These are phyloP conservation scores for Posidonia australis DNA, from an alignment of 106 monocot species.

Conservation along the genomic window DNA sequence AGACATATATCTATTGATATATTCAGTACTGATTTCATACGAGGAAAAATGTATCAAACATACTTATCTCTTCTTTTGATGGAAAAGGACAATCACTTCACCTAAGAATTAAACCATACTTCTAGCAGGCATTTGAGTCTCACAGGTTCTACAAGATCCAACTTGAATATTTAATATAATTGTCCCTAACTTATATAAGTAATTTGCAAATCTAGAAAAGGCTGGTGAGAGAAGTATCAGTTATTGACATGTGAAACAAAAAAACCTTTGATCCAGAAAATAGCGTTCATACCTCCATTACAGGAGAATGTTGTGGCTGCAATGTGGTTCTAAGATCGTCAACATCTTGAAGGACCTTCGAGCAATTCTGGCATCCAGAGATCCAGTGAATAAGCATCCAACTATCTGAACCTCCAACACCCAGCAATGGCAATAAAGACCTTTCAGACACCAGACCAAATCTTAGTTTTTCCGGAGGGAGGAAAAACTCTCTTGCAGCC, in stretches of 20 bases:
- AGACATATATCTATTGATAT: no score
- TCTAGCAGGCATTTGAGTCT: no score
- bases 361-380: constrained; percentile 59
- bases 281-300: constrained; percentile 50
- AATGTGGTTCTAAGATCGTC: constrained; percentile 47
- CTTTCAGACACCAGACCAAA: constrained; percentile 66
- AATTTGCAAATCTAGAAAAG: no score
- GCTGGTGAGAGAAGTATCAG: no score
- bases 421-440: constrained; percentile 46
- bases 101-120: no score
- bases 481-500: constrained; percentile 50
- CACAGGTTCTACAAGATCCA: no score
- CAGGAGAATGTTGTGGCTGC: constrained; percentile 29
- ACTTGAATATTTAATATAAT: no score
- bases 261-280: neutral
- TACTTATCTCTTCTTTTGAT: no score
- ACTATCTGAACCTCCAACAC: constrained; percentile 32
- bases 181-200: no score
- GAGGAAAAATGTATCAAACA: no score
- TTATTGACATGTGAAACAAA: neutral
- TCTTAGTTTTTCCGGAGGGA: constrained; percentile 70
- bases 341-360: constrained; percentile 39
- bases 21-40: no score
- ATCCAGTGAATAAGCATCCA: constrained; percentile 58
- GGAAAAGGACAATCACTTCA: no score